Base-by-base conservation (phyloP, 2,329 filamentous ascomycete species). In the Chrysoporthe puriensis region DNA sequence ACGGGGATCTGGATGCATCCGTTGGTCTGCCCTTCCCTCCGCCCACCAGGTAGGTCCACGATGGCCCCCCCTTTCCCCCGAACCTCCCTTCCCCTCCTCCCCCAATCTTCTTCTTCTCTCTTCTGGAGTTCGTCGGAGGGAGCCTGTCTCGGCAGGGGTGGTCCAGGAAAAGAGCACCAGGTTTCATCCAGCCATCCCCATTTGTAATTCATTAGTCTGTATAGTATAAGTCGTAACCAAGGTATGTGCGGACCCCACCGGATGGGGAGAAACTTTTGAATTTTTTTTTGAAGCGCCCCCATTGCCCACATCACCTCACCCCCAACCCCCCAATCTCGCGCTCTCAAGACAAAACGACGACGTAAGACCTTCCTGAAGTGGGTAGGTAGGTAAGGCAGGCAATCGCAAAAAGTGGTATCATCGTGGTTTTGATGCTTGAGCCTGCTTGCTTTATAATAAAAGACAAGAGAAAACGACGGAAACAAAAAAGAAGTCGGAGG, bases 161-260 rank as follows among this genome's bases (percentile, higher is more conserved):
- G 6, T 48, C 46, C 36, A 40, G 36, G 36, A 40, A 40, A 40
- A 40, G 36, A 40, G 36, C 9, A 9, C 36, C 36, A 40, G 11
- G 26, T 26, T 14, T n/a, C 44, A 13, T 46, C 44, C 44, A 46
- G n/a, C 34, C 34, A 4, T 7, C 14, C 26, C 43, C 32, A 32
- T 21, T 62, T 11, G 16, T 62, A 50, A 50, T 62, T 62, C 59
- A 62, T 62, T 50, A 62, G 9, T 50, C 32, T 62, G 43, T 50
- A 50, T 36, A 62, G 44, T 50, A 50, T 36, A 50, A 62, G 42
- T 50, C 43, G 21, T 62, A 34, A 34, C 43, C 59, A 62, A 62
- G 21, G 32, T 42, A 62, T 50, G 46, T n/a, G 42, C 3, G 5
- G 3, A 26, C 26, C 21, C 59, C 16, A 16, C 21, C 26, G 26